Base-by-base conservation (phyloP, 2,329 filamentous ascomycete species). In the Laburnicola sp. region DNA sequence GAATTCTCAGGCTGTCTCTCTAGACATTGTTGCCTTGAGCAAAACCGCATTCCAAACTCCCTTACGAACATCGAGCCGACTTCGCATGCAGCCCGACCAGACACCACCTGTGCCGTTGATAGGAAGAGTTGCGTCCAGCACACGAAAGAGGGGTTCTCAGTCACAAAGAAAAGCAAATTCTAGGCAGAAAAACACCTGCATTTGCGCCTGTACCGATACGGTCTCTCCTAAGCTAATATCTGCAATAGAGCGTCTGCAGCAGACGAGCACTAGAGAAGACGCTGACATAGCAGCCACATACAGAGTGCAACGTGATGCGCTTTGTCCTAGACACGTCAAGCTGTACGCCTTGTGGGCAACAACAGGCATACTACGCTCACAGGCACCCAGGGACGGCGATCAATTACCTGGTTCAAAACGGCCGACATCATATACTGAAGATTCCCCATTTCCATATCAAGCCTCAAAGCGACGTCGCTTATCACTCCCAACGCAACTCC, bases 331-430 rank as follows among this genome's bases (percentile, higher is more conserved):
- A 30, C 51, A 57, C 28, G 25, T 50, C 10, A 50, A 36, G 51
- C 45, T 32, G 42, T 57, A 54, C 45, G 51, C 54, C 31, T 48
- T n/a, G 28, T 57, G 42, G 54, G 51, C 40, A 45, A 54, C 42
- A 48, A 45, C 30, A 48, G 26, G 26, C 34, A 51, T 57, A 31
- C 35, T 57, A 52, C 49, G 16, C 30, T 38, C 45, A 32, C 34
- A 52, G 42, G 38, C 38, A n/a, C 38, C 31, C 26, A 35, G 39
- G 1, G 32, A 45, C 27, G 45, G 34, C 49, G 32, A 46, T 28
- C 7, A 32, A 4, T 26, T 36, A n/a, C 26, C 37, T 40, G 41
- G 36, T 5, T 42, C 36, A 37, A 53, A 53, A 38, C 30, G 43
- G 31, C 26, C n/a, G 23, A 23, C 22, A 42, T 36, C 41, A 27